Evolutionary conservation across 257 asterid species (phyloP).

Genomic region (Penstemon davidsonii): DNA sequence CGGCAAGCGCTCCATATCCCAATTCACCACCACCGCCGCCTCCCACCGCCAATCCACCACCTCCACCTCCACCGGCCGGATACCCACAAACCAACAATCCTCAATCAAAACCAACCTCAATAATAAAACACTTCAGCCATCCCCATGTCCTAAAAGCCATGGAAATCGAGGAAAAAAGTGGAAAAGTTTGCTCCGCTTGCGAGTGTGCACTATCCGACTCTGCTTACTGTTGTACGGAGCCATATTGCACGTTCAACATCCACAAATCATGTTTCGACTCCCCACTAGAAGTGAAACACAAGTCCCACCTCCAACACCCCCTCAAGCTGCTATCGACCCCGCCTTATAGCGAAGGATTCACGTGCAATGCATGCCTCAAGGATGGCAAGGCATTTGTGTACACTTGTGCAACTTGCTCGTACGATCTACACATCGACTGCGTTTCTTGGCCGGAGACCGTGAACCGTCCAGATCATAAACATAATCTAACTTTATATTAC

Average conservation of each 20-base stretch:
- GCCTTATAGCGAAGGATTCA: slow-evolving; percentile 55
- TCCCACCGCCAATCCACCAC: slow-evolving; percentile 22
- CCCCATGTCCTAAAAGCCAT: slow-evolving; percentile 46
- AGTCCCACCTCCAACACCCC: slow-evolving; percentile 60
- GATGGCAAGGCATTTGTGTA: slow-evolving; percentile 56
- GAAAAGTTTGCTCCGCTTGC: slow-evolving; percentile 58
- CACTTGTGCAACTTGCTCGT: slow-evolving; percentile 54
- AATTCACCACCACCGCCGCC: slow-evolving; percentile 15
- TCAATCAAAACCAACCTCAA: slow-evolving; percentile 28
- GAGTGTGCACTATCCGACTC: slow-evolving; percentile 47
- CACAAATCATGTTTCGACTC: slow-evolving; percentile 62
- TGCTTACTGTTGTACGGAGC: slow-evolving; percentile 50
- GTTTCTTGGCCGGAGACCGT: slow-evolving; percentile 48
- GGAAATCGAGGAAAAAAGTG: slow-evolving; percentile 35
- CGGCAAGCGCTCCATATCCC: background rate
- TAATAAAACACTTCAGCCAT: slow-evolving; percentile 65
- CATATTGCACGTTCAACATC: slow-evolving; percentile 58
- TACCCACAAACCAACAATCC: slow-evolving; percentile 17
- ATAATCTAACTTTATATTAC: slow-evolving; percentile 44
- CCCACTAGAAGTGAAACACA: slow-evolving; percentile 46
- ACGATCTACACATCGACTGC: slow-evolving; percentile 52
- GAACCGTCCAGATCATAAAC: slow-evolving; percentile 49
- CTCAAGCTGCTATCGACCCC: slow-evolving; percentile 50
- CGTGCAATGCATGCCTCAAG: slow-evolving; percentile 68
- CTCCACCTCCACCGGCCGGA: slow-evolving; percentile 9